A percentile compares a stretch with the other conserved stretches of the same genome.
Evolutionary conservation across 2,329 filamentous ascomycete genomes (phyloP).

Genomic region (Alternaria dauci): DNA sequence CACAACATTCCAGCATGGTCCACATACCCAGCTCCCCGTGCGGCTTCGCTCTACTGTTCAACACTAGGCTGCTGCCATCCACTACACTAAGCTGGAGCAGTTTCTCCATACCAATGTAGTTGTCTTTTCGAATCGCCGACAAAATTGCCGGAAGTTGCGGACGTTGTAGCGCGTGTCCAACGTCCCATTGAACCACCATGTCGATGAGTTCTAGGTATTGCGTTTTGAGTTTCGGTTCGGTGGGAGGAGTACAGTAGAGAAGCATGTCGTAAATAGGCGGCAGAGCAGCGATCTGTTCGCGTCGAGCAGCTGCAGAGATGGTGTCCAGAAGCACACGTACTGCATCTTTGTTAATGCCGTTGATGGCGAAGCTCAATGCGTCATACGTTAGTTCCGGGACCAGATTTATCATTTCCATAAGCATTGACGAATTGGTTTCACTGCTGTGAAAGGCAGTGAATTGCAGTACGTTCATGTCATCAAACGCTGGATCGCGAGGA

Average conservation of each 20-base stretch:
- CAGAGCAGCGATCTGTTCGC: conserved; percentile 24
- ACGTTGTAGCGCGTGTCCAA: conserved; percentile 16
- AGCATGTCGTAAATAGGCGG: conserved; percentile 29
- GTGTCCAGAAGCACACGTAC: conserved; percentile 25
- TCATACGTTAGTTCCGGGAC: conserved; percentile 28
- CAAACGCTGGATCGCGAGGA: conserved; percentile 28
- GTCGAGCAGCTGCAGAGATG: conserved; percentile 25
- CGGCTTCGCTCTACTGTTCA: conserved; percentile 31
- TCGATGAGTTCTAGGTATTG: conserved; percentile 24
- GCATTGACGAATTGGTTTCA: conserved; percentile 20
- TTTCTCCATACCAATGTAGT: conserved; percentile 27
- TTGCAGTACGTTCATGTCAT: conserved; percentile 27
- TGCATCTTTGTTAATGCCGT: conserved; percentile 20
- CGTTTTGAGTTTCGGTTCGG: conserved; percentile 8
- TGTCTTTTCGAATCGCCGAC: conserved; percentile 27
- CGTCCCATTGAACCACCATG: conserved; percentile 29
- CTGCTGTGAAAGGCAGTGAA: conserved; percentile 23
- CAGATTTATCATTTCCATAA: conserved; percentile 25
- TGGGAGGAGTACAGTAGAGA: conserved; percentile 14
- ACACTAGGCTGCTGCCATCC: conserved; percentile 20
- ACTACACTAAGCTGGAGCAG: conserved; percentile 23
- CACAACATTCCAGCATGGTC: conserved; percentile 31
- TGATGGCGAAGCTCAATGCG: conserved; percentile 27
- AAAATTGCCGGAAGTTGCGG: conserved; percentile 27
- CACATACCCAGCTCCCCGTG: conserved; percentile 24